These are phyloP conservation scores for Boletus rufocinnamomeus DNA, from an alignment of 768 basidiomycete species.

Conservation along the genomic window DNA sequence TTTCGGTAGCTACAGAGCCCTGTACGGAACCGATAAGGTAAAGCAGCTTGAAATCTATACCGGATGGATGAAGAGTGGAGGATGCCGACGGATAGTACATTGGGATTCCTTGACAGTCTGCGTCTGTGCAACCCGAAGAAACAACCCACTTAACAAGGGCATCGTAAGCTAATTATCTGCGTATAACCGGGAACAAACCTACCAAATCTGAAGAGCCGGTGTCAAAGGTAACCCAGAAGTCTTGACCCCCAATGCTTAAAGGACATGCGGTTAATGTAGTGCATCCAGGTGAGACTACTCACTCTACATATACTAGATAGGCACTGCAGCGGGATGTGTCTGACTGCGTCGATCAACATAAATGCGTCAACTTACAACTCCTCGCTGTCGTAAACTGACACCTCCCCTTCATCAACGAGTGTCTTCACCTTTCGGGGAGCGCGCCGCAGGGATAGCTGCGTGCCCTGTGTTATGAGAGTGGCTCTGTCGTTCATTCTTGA, in stretches of 20 bases:
- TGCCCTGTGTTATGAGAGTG: constrained; percentile 25
- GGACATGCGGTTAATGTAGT: constrained; percentile 5
- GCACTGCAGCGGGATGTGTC: constrained; percentile 31
- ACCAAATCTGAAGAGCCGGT: constrained; percentile 63
- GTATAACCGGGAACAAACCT: constrained; percentile 8
- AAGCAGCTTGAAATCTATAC: constrained; percentile 42
- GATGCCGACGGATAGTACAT: constrained; percentile 41
- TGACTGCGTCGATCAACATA: background rate
- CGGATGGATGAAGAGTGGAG: constrained; percentile 34
- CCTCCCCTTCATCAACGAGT: constrained; percentile 22
- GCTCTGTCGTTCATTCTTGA: constrained; percentile 18
- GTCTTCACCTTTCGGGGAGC: constrained; percentile 20
- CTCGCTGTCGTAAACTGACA: constrained; percentile 33
- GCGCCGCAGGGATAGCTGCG: constrained; percentile 27
- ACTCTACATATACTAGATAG: constrained; percentile 43
- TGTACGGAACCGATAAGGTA: constrained; percentile 57
- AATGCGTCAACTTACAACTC: constrained; percentile 34
- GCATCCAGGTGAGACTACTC: constrained; percentile 4
- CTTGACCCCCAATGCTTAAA: constrained; percentile 44
- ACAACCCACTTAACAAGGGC: constrained; percentile 49
- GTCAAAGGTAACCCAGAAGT: constrained; percentile 50
- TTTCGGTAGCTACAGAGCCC: constrained; percentile 54
- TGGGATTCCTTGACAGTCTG: constrained; percentile 48
- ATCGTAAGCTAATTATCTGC: constrained; percentile 6
- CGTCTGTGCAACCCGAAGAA: constrained; percentile 44